Base-by-base conservation (phyloP, 1,284 basidiomycete genomes). In the Testicularia cyperi region DNA sequence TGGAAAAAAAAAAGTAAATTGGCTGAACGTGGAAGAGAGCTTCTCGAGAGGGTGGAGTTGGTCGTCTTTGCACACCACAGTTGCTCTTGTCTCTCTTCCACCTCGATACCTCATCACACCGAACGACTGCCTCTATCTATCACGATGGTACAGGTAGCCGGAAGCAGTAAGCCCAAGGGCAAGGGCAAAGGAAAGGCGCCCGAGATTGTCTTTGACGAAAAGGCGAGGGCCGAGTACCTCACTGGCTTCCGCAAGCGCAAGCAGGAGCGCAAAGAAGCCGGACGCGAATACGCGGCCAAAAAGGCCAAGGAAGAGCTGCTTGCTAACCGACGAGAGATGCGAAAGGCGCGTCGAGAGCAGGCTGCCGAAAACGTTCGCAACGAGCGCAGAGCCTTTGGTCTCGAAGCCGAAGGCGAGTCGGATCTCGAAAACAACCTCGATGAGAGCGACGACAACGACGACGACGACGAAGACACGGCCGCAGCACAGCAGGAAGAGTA, bases 241-340 rank as follows among this genome's bases (percentile, higher is more conserved):
- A 74, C 72, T 2, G 73, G 73, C n/a, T 75, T 75, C 45, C 49
- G 54, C 29, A 74, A 72, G 57, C 58, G 73, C 37, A 75, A 75
- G 53, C 56, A 68, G 42, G 65, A 61, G 38, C 53, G 69, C 28
- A 74, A 72, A 42, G 56, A 68, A 41, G 66, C 62, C 2, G 70
- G 71, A 25, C 46, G 68, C 6, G 65, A 60, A 12, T 62, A 54
- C 22, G 56, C 61, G 26, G 64, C 64, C 18, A 45, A 48, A 16
- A 69, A 63, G 48, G 60, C 51, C 25, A 66, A 52, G 38, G 63
- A 69, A 16, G 65, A 60, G 41, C 58, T 54, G 35, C 53, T 47
- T n/a, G 40, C 32, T 9, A 49, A 45, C 3, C 54, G 65, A 10
- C 46, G 40, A 15, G 63, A 62, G 24, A 47, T 58, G 15, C 55